Base-by-base conservation (phyloP, 768 basidiomycete genomes). In the Russula olivacea region DNA sequence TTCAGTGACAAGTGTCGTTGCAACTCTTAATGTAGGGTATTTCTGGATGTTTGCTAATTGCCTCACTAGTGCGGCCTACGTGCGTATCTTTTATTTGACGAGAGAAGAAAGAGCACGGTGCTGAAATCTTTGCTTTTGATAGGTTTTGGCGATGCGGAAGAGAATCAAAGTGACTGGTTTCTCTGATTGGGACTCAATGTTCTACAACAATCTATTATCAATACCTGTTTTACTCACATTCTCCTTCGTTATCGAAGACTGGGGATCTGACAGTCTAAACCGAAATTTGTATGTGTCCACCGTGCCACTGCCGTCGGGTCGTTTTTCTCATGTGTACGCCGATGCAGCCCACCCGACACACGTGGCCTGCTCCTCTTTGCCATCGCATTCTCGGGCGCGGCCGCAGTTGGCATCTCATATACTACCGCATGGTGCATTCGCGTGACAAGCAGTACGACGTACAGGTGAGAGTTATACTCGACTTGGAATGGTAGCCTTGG, bases 391-490 rank as follows among this genome's bases (percentile, higher is more conserved):
- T 98, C 96, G 25, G 97, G 97, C n/a, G 93, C 92, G 0, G 94
- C 91, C 6, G 96, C 97, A 5, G 97, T 97, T 34, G 93, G 93
- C 51, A 99, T 99, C 70, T 98, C 94, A 14, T 99, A 94, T 73
- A 93, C 94, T 9, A 99, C 97, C 9, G 96, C 97, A 11, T 99
- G 97, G 97, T 98, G 97, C 72, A 85, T 99, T 36, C 87, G 97
- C 53, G 88, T 88, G 23, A 98, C 96, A 32, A 92, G 90, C 67
- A 98, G 95, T 66, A 98, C 97, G 50, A 99, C 97, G n/a, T 99
- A 98, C 77, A 95, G 92, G 88, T 89, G 63, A 54, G 80, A 68
- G n/a, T 53, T 30, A 45, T 61, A 21, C n/a, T 58, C 45, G 14
- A 12, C 48, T 41, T 34, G 23, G 43, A 25, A 17, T 25, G 3